Evolutionary conservation across 176 grass and related monocot species (phyloP), one percentile per base, ranked within the genome.

Genomic region (Musa beccarii): DNA sequence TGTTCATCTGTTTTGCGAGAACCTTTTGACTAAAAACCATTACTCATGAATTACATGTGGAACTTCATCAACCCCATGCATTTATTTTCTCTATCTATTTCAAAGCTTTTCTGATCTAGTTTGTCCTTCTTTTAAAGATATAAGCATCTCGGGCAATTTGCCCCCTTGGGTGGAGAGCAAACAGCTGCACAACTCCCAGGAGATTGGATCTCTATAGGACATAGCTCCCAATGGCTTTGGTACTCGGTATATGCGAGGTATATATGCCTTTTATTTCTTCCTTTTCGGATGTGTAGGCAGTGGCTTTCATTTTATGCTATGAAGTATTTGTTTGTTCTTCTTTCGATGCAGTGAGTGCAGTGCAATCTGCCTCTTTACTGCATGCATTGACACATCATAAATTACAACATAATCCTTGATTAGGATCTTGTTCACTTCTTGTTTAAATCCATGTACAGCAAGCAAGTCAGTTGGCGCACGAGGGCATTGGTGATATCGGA

Each of bases 161-260:
- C 90, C 1, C 94, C 94, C 3, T 79, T 98, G 82, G 94, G 94
- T 66, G 94, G 94, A 55, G 94, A 93, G 79, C 90, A 98, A 86
- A 53, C 86, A 17, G 94, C 90, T 12, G 94, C 94, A 17, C 87
- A 93, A 83, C 90, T 98, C 73, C 94, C 94, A 17, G 94, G 94
- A 22, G 94, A 98, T 73, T 98, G 94, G 94, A 81, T 98, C 57
- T 93, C 90, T 34, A 85, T 93, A 75, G 88, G 94, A 25, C 90
- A 93, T 69, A 98, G 94, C 78, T 86, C 80, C 68, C 94, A 93
- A 80, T 98, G 90, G 94, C 90, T 98, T 19, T 98, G 88, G 90
- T 98, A 98, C 71, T 98, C 94, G n/a, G 82, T 98, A 3, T 93
- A 98, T 80, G 94, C 94, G 56, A 98, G 90, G 90, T 98, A 87